phyloP scores from a whole-genome alignment of 2,329 filamentous ascomycete species.

The Neocucurbitaria cava region DNA sequence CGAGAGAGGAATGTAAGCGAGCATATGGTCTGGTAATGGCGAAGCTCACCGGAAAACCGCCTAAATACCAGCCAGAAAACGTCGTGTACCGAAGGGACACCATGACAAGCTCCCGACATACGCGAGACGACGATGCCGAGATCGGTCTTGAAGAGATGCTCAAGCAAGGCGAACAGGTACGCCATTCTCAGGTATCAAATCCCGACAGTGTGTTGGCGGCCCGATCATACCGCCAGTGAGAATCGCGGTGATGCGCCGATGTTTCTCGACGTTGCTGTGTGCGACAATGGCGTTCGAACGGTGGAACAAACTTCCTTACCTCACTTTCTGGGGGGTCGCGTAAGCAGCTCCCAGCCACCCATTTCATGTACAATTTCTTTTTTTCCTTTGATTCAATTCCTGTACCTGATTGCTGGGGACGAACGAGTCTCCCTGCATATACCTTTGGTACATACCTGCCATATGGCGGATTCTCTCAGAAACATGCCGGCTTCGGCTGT shows the following conservation, averaged over 20 bases:
- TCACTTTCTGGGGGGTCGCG: not conserved
- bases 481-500: not conserved
- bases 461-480: not conserved
- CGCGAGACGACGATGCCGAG: conserved; percentile 10
- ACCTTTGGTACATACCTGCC: not conserved
- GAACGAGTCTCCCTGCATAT: not conserved
- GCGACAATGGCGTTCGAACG: conserved; percentile 2
- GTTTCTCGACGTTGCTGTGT: conserved; percentile 4
- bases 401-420: not conserved
- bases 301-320: conserved; percentile 1
- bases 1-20: conserved; percentile 35
- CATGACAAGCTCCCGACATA: conserved; percentile 9
- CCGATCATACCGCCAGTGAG: not conserved
- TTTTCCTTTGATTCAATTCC: not conserved
- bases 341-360: not conserved
- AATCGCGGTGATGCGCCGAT: conserved; percentile 3
- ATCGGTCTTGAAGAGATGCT: conserved; percentile 11
- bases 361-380: not conserved
- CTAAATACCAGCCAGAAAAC: not conserved
- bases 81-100: conserved; percentile 8
- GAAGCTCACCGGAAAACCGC: conserved; percentile 11
- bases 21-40: conserved; percentile 16
- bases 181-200: conserved; percentile 1
- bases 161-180: conserved; percentile 8
- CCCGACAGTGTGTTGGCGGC: conserved; percentile 1